A percentile compares a stretch with the other conserved stretches of the same genome.
phyloP scores from a whole-genome alignment of 345 rosid genomes.

The Dimocarpus longan region DNA sequence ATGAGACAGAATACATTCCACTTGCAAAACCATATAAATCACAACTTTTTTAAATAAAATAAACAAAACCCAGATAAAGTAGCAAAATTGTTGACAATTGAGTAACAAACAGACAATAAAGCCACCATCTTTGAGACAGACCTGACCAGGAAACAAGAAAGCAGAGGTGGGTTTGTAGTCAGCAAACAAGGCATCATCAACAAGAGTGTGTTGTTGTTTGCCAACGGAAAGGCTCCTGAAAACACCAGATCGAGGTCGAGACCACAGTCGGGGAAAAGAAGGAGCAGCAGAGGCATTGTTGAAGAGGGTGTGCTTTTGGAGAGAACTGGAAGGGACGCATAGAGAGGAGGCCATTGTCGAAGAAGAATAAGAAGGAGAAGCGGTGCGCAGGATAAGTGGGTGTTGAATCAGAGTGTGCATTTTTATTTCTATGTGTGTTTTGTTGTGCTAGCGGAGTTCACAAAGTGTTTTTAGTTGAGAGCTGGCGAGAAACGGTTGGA shows the following conservation, averaged over 20 bases:
- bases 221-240: constrained; percentile 68
- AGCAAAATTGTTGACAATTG: neutral
- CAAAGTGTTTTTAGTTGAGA: constrained; percentile 23
- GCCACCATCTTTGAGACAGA: constrained; percentile 16
- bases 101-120: neutral
- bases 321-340: constrained; percentile 44
- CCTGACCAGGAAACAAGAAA: constrained; percentile 98
- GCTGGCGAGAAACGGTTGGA: constrained; percentile 27
- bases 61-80: neutral
- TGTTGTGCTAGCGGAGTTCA: constrained; percentile 44
- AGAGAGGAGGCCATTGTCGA: constrained; percentile 47
- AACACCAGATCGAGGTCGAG: constrained; percentile 61
- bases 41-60: neutral
- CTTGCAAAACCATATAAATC: neutral
- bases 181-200: constrained; percentile 62
- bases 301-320: constrained; percentile 26
- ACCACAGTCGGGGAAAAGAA: constrained; percentile 6
- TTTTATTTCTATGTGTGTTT: neutral
- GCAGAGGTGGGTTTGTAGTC: constrained; percentile 79
- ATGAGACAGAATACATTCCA: neutral
- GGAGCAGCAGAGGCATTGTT: constrained; percentile 10
- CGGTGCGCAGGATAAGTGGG: constrained; percentile 38
- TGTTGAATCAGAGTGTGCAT: constrained; percentile 42
- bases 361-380: constrained; percentile 19
- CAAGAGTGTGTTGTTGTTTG: constrained; percentile 56